These are phyloP conservation scores for Ustulina deusta DNA, from an alignment of 2,329 filamentous ascomycete genomes.

Conservation along the genomic window DNA sequence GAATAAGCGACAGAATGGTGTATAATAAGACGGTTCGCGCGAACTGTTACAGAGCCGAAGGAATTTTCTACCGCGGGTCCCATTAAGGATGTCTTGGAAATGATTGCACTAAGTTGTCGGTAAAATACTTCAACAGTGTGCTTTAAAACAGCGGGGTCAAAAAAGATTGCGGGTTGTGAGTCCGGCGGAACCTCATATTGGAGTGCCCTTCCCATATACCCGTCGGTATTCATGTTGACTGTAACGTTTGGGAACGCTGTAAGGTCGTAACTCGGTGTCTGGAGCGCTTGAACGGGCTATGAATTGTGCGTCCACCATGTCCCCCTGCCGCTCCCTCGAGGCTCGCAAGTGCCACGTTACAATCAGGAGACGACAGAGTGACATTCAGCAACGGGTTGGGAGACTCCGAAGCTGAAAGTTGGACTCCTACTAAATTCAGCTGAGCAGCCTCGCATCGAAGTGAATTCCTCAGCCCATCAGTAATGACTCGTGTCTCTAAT, in stretches of 20 bases:
- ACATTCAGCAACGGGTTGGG: not conserved
- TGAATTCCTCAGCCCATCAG: constrained; percentile 9
- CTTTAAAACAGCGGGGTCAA: not conserved
- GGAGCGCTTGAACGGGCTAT: too few relatives aligned
- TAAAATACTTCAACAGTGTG: not conserved
- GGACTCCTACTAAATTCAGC: not conserved
- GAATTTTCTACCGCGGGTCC: not conserved
- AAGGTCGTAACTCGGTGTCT: too few relatives aligned
- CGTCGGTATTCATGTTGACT: too few relatives aligned
- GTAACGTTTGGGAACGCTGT: too few relatives aligned
- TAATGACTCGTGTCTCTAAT: not conserved
- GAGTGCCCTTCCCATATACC: not conserved
- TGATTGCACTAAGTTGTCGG: not conserved
- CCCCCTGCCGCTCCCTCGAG: not conserved
- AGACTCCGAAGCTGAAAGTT: too few relatives aligned
- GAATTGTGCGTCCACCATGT: not conserved
- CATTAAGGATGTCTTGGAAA: constrained; percentile 10
- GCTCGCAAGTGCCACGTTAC: not conserved
- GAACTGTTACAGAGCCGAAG: not conserved
- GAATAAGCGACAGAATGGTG: not conserved
- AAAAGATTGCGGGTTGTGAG: not conserved
- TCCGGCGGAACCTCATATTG: not conserved
- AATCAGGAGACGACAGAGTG: constrained; percentile 1
- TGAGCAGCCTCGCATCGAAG: not conserved
- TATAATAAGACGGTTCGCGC: constrained; percentile 5